Evolutionary conservation across 2,329 filamentous ascomycete genomes (phyloP).

Genomic region (Boeremia exigua): DNA sequence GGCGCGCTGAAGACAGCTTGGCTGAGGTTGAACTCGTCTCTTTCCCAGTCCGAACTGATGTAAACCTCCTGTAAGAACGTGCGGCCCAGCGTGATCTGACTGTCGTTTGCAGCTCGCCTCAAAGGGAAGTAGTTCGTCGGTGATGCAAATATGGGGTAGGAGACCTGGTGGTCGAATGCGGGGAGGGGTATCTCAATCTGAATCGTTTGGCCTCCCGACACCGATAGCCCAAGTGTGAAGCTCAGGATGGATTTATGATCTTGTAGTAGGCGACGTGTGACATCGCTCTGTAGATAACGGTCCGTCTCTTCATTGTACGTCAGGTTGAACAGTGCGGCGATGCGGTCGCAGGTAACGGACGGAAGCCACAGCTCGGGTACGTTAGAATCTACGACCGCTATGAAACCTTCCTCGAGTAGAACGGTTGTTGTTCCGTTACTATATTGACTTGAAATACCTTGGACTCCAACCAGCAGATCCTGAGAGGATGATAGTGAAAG

Average conservation of each 20-base stretch:
- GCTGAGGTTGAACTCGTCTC: slow-evolving; percentile 53
- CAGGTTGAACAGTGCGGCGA: background rate
- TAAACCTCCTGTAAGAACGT: slow-evolving; percentile 72
- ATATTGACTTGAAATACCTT: background rate
- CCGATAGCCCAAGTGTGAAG: background rate
- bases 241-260: background rate
- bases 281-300: background rate
- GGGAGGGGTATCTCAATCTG: background rate
- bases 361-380: background rate
- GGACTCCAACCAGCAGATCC: background rate
- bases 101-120: background rate
- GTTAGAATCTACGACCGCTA: background rate
- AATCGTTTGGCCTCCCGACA: background rate
- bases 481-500: background rate
- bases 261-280: background rate
- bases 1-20: slow-evolving; percentile 37
- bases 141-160: background rate
- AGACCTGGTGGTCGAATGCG: background rate
- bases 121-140: slow-evolving; percentile 1
- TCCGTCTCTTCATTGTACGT: background rate
- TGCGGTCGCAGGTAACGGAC: background rate
- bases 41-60: slow-evolving; percentile 53
- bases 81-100: slow-evolving; percentile 52
- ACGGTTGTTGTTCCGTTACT: background rate
- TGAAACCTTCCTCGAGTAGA: background rate